These are phyloP conservation scores for Fusarium robinianum DNA, from an alignment of 2,329 filamentous ascomycete genomes.

Conservation along the genomic window DNA sequence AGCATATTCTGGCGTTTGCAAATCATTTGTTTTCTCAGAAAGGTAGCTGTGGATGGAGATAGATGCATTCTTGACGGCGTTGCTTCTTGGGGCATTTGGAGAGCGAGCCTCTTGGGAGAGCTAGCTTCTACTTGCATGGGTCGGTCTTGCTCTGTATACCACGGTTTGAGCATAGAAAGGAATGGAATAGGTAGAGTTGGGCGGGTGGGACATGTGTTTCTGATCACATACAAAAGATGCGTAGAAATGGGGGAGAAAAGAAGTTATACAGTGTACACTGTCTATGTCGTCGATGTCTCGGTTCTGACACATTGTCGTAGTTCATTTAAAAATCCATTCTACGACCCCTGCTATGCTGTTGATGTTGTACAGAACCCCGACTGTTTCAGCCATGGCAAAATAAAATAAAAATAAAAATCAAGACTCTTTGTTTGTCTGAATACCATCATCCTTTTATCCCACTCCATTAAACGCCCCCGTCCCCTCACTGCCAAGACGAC, in stretches of 20 bases:
- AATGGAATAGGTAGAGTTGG: not conserved
- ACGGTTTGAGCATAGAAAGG: slow-evolving; percentile 4
- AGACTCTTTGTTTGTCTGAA: slow-evolving; percentile 29
- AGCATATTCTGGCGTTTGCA: slow-evolving; percentile 32
- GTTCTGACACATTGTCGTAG: too few relatives aligned
- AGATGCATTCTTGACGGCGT: slow-evolving; percentile 33
- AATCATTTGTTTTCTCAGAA: slow-evolving; percentile 21
- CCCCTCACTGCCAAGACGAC: slow-evolving; percentile 51
- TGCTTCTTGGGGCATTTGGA: slow-evolving; percentile 15
- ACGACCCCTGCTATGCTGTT: slow-evolving; percentile 35
- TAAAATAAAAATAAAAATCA: too few relatives aligned
- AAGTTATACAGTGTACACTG: too few relatives aligned
- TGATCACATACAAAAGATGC: too few relatives aligned
- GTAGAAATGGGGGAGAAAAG: too few relatives aligned
- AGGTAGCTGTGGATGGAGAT: too few relatives aligned
- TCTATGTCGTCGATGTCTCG: too few relatives aligned
- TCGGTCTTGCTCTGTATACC: slow-evolving; percentile 20
- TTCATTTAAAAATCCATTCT: slow-evolving; percentile 29
- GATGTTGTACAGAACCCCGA: slow-evolving; percentile 30
- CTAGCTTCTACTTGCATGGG: slow-evolving; percentile 8
- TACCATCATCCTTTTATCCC: slow-evolving; percentile 18
- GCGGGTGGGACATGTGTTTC: too few relatives aligned
- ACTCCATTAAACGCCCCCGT: slow-evolving; percentile 32
- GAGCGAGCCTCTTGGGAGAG: slow-evolving; percentile 4
- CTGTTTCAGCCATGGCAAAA: slow-evolving; percentile 19